Conservation (phyloP, 371 early-diverging fungal species). For the Syncephalastrum monosporum region DNA sequence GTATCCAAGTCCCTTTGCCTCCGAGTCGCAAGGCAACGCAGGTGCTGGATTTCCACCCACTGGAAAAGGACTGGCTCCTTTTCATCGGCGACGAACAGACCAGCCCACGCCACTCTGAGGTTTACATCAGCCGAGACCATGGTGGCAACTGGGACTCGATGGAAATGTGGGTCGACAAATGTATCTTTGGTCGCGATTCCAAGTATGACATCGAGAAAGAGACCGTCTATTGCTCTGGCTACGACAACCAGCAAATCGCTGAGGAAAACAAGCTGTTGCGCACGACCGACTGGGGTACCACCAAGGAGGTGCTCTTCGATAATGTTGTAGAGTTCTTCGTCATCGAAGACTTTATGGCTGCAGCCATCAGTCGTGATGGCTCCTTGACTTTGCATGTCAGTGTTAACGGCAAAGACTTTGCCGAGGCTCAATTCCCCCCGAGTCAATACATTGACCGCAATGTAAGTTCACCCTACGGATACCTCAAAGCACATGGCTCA, state of each 20-base stretch:
- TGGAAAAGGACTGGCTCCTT: conserved; percentile 78
- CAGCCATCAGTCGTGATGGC: conserved; percentile 53
- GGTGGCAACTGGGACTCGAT: conserved; percentile 75
- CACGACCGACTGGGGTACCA: conserved; percentile 42
- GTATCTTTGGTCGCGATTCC: conserved; percentile 78
- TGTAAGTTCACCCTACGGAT: conserved; percentile 17
- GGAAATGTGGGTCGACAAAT: conserved; percentile 83
- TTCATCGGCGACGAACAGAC: conserved; percentile 62
- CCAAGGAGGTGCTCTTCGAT: conserved; percentile 40
- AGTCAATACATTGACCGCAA: conserved; percentile 47
- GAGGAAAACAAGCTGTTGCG: conserved; percentile 56
- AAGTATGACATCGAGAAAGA: conserved; percentile 63
- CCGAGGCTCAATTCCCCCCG: conserved; percentile 80
- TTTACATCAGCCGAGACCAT: conserved; percentile 67
- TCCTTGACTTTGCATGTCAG: conserved; percentile 68
- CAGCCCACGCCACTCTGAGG: conserved; percentile 59
- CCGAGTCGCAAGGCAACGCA: conserved; percentile 60
- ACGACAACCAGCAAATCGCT: conserved; percentile 58
- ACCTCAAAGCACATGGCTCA: background rate
- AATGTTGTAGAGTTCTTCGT: conserved; percentile 63
- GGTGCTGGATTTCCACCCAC: conserved; percentile 81
- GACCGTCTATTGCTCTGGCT: conserved; percentile 71
- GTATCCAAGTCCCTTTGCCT: conserved; percentile 55
- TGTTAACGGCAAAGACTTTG: conserved; percentile 69
- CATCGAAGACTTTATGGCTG: conserved; percentile 71